Percentiles rank a stretch among this genome's conserved stretches.
These are phyloP conservation scores for Phlegmacium glaucopus DNA, from an alignment of 768 basidiomycete genomes.

Conservation along the genomic window DNA sequence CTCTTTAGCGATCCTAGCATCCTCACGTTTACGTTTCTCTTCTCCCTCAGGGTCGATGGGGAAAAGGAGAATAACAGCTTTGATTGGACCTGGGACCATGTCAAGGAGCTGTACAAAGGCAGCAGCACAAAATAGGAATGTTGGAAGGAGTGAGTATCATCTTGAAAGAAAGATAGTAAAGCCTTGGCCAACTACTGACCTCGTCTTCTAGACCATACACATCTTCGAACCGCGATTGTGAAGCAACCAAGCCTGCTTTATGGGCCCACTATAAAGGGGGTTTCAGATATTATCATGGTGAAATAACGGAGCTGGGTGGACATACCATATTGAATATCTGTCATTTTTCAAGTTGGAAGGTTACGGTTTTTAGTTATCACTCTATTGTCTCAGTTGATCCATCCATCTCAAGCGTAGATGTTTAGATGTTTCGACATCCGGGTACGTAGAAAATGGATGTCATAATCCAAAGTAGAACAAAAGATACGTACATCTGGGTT, in stretches of 20 bases:
- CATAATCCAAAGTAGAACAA: too few relatives aligned
- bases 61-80: constrained; percentile 85
- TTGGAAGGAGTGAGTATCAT: background rate
- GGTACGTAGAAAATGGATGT: too few relatives aligned
- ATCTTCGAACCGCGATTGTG: constrained; percentile 57
- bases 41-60: constrained; percentile 56
- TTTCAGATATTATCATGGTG: background rate
- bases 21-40: constrained; percentile 52
- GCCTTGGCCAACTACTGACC: constrained; percentile 38
- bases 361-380: too few relatives aligned
- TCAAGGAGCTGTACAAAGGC: constrained; percentile 50
- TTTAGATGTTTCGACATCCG: background rate
- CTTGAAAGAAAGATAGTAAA: background rate
- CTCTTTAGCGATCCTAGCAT: constrained; percentile 45
- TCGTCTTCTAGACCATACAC: constrained; percentile 72
- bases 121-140: too few relatives aligned
- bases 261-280: constrained; percentile 53
- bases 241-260: constrained; percentile 57
- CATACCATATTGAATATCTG: constrained; percentile 48
- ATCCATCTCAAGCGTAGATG: too few relatives aligned
- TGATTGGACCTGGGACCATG: constrained; percentile 70
- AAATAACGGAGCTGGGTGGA: background rate
- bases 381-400: background rate
- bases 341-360: background rate
- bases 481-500: constrained; percentile 44